Evolutionary conservation across 1,139 yeast genomes (phyloP).

Genomic region (Magnusiomyces tetraspermus): DNA sequence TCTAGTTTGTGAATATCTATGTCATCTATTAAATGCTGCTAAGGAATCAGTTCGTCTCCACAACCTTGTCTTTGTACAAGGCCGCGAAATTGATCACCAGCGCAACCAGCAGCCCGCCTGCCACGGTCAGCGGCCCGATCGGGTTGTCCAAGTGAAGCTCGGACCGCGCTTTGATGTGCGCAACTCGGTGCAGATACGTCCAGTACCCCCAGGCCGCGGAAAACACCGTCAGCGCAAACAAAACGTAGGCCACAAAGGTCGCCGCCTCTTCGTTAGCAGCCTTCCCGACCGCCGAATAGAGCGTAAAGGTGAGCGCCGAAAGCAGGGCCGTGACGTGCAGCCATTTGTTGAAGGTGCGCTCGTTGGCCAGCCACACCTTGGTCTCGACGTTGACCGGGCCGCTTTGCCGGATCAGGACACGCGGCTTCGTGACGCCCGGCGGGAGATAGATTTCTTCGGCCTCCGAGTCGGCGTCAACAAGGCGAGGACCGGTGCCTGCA

Average conservation of each 20-base stretch:
- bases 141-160: slow-evolving; percentile 84
- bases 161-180: slow-evolving; percentile 67
- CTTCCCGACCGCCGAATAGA: slow-evolving; percentile 64
- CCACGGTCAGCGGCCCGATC: slow-evolving; percentile 75
- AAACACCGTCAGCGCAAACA: slow-evolving; percentile 72
- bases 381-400: slow-evolving; percentile 94
- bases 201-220: slow-evolving; percentile 84
- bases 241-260: slow-evolving; percentile 56
- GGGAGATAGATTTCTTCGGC: slow-evolving; percentile 83
- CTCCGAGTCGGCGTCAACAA: slow-evolving; percentile 73
- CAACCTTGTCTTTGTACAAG: too few relatives aligned
- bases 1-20: too few relatives aligned
- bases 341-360: slow-evolving; percentile 95
- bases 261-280: slow-evolving; percentile 39
- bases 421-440: slow-evolving; percentile 80
- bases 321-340: slow-evolving; percentile 80
- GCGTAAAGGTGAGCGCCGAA: slow-evolving; percentile 77
- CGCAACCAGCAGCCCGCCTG: slow-evolving; percentile 59
- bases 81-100: slow-evolving; percentile 63
- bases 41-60: too few relatives aligned
- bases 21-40: too few relatives aligned
- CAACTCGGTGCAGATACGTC: slow-evolving; percentile 61
- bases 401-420: slow-evolving; percentile 66
- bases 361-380: slow-evolving; percentile 96
- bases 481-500: slow-evolving; percentile 21